A percentile compares a stretch with the other conserved stretches of the same genome.
phyloP scores from a whole-genome alignment of 192 early-diverging fungal species.

The Coemansia sp. region DNA sequence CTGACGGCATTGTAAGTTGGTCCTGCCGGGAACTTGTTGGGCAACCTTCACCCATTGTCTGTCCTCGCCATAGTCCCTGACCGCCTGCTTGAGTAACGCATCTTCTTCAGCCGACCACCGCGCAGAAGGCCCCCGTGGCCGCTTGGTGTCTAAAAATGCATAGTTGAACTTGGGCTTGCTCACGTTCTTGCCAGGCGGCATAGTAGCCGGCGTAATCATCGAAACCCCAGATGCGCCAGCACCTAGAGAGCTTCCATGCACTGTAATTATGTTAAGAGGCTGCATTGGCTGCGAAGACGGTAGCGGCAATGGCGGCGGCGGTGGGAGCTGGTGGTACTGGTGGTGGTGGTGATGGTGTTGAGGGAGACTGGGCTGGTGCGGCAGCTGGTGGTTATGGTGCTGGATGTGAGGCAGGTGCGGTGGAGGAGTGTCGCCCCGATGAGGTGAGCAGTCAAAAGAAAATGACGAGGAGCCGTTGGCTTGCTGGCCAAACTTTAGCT shows the following conservation, averaged over 20 bases:
- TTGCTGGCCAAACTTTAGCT: too few species aligned
- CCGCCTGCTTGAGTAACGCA: constrained; percentile 33
- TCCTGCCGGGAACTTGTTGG: constrained; percentile 44
- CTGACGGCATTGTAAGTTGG: constrained; percentile 49
- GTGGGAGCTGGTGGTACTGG: too few species aligned
- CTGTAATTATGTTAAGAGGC: constrained; percentile 1
- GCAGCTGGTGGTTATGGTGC: constrained; percentile 3
- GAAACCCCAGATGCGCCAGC: too few species aligned
- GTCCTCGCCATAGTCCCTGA: constrained; percentile 47
- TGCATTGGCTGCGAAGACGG: constrained; percentile 10
- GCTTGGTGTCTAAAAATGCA: constrained; percentile 46
- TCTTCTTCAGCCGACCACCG: constrained; percentile 45
- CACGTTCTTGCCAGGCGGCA: constrained; percentile 9
- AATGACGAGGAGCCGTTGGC: too few species aligned
- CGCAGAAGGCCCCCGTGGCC: constrained; percentile 41
- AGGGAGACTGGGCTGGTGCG: constrained; percentile 1
- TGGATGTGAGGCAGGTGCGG: constrained; percentile 5
- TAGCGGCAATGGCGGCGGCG: too few species aligned
- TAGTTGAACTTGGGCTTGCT: constrained; percentile 53
- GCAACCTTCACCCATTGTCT: constrained; percentile 52
- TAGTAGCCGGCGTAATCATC: too few species aligned
- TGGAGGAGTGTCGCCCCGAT: neutral
- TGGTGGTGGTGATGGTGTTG: too few species aligned
- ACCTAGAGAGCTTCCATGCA: too few species aligned
- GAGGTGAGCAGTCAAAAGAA: too few species aligned